phyloP scores from a whole-genome alignment of 352 stramenopile species.

The Globisporangium okanoganense region DNA sequence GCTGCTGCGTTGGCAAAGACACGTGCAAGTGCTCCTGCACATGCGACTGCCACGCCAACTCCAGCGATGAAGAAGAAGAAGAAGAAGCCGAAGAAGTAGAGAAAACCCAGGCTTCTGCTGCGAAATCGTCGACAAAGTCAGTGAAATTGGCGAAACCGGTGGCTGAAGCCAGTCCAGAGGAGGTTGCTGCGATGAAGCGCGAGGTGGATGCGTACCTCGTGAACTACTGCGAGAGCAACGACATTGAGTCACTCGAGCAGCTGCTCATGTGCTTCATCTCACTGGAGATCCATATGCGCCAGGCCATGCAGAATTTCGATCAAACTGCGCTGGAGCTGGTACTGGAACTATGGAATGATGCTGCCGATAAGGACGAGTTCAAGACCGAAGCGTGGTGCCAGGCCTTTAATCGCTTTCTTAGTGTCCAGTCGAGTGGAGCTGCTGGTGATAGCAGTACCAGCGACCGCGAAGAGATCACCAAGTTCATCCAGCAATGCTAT shows the following conservation, averaged over 20 bases:
- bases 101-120: not conserved
- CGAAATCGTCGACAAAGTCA: conserved; percentile 15
- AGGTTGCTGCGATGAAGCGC: conserved; percentile 24
- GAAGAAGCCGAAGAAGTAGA: conserved; percentile 17
- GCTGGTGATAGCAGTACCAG: not conserved
- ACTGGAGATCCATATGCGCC: conserved; percentile 25
- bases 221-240: conserved; percentile 16
- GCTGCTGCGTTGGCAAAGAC: conserved; percentile 61
- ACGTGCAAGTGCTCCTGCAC: conserved; percentile 48
- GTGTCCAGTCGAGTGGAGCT: not conserved
- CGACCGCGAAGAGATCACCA: conserved; percentile 2
- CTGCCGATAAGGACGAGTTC: not conserved
- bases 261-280: conserved; percentile 35
- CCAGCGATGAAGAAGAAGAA: conserved; percentile 37
- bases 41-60: conserved; percentile 71
- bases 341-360: conserved; percentile 13
- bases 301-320: not conserved
- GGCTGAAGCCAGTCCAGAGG: conserved; percentile 13
- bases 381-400: conserved; percentile 8
- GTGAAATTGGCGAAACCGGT: conserved; percentile 14
- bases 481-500: conserved; percentile 17
- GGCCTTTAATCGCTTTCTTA: conserved; percentile 3
- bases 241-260: conserved; percentile 23
- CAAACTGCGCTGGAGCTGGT: conserved; percentile 13
- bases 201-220: conserved; percentile 29